Conservation (phyloP, 345 rosid species). For the Hibiscus tridactylites region DNA sequence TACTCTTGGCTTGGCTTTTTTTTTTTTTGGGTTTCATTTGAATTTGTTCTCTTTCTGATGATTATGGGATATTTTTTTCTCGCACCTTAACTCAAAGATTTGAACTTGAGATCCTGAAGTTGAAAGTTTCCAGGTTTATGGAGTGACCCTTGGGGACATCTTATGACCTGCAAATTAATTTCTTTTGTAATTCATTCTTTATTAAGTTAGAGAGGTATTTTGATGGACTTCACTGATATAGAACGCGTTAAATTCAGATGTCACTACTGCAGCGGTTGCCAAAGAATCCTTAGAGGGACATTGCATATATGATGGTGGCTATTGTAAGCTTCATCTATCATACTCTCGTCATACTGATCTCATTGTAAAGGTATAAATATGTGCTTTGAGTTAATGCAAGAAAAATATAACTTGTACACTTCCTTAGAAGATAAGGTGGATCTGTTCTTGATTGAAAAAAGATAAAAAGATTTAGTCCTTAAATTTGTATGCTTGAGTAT, state of each 20-base stretch:
- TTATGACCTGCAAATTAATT: background rate
- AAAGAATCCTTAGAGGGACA: constrained; percentile 95
- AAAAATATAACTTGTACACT: background rate
- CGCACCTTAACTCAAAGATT: too few species aligned
- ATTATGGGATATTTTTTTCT: too few species aligned
- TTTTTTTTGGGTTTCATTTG: too few species aligned
- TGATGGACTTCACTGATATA: background rate
- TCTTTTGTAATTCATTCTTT: background rate
- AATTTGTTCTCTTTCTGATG: too few species aligned
- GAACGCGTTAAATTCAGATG: constrained; percentile 35
- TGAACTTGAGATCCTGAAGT: too few species aligned
- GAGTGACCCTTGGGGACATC: background rate
- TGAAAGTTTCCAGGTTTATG: background rate
- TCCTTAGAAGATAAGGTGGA: background rate
- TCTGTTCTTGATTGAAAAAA: background rate
- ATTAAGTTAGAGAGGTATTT: background rate
- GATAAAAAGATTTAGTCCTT: background rate
- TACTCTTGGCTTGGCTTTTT: too few species aligned
- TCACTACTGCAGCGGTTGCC: constrained; percentile 71
- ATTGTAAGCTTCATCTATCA: constrained; percentile 99
- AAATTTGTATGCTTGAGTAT: background rate
- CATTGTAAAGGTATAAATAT: constrained; percentile 94
- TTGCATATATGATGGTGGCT: constrained; percentile 99
- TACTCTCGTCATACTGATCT: constrained; percentile 99
- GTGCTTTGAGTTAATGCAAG: constrained; percentile 48